Base-by-base conservation (phyloP, 805 yeast species). In the Lipomyces anomalus region DNA sequence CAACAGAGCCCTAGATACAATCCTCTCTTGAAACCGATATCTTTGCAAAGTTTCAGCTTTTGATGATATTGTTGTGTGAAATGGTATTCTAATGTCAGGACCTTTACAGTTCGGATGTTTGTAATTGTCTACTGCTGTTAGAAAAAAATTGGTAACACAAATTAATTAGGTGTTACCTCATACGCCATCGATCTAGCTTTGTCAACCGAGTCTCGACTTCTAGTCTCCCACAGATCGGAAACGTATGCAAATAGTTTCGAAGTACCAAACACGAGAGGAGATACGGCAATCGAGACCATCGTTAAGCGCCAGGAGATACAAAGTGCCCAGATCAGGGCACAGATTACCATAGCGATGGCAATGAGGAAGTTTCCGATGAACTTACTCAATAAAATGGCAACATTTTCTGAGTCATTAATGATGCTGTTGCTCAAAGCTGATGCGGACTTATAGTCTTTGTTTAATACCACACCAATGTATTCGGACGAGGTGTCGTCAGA, bases 251-350 rank as follows among this genome's bases (percentile, higher is more conserved):
- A 85, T 0, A 69, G 37, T 0, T 67, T 63, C 2, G 89, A 74
- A 1, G 78, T 57, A 0, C 75, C 22, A 0, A 76, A 56, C 41
- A 84, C 78, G 9, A 79, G 52, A 0, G 95, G 94, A 11, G 84
- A 72, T 61, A 88, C 70, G 0, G 95, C 73, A 7, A 89, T 57
- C 1, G 95, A 94, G 1, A 86, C 92, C 6, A 90, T 65, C 1
- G 96, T 76, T 35, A 92, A 66, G 57, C 82, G 84, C 97, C 97
- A 92, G 0, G 96, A 95, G 7, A 72, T 61, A 0, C 71, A 72
- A 1, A 87, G 50, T 0, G 96, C 79, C 97, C 97, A 92, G 4
- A 78, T 67, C 3, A 80, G 50, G 3, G 96, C 94, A 22, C 79
- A 63, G 0, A 68, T 32, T 0, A 82, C 67, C 39, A 87, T 70